These are phyloP conservation scores for Suillus paluster DNA, from an alignment of 768 basidiomycete genomes.

Conservation along the genomic window DNA sequence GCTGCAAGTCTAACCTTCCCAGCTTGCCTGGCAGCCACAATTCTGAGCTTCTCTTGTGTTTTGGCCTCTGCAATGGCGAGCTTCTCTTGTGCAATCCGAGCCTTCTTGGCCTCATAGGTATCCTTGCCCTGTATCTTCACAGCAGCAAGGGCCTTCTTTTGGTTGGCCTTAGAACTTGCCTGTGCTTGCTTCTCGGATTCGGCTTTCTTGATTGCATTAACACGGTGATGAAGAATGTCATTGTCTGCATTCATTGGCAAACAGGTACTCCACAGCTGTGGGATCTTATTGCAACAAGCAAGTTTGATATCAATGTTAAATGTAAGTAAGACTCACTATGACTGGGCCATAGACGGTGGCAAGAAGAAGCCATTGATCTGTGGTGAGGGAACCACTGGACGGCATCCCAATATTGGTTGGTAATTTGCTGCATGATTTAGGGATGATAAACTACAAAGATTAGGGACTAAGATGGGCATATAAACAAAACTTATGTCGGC, in stretches of 20 bases:
- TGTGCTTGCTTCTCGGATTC: too few species aligned
- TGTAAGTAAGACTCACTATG: too few species aligned
- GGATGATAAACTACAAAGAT: conserved; percentile 13
- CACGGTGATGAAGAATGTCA: too few species aligned
- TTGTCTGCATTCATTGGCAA: neutral
- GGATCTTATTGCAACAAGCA: conserved; percentile 20
- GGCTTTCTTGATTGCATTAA: too few species aligned
- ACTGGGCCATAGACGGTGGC: conserved; percentile 34
- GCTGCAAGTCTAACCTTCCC: too few species aligned
- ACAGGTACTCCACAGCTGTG: conserved; percentile 30
- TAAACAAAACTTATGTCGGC: conserved; percentile 5
- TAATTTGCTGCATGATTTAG: conserved; percentile 13
- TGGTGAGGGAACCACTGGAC: conserved; percentile 37
- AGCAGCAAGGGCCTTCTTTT: neutral
- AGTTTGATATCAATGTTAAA: too few species aligned
- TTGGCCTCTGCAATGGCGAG: neutral
- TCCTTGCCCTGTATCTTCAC: conserved; percentile 7
- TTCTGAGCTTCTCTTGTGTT: too few species aligned
- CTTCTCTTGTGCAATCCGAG: neutral
- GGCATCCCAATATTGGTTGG: conserved; percentile 35
- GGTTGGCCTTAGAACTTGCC: too few species aligned
- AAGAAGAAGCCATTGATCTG: conserved; percentile 39
- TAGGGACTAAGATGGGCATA: too few species aligned
- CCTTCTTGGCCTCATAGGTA: neutral
- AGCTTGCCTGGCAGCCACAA: too few species aligned